Evolutionary conservation across 805 yeast species (phyloP), one percentile per base, ranked within the genome.

Genomic region (Lipomyces chichibuensis): DNA sequence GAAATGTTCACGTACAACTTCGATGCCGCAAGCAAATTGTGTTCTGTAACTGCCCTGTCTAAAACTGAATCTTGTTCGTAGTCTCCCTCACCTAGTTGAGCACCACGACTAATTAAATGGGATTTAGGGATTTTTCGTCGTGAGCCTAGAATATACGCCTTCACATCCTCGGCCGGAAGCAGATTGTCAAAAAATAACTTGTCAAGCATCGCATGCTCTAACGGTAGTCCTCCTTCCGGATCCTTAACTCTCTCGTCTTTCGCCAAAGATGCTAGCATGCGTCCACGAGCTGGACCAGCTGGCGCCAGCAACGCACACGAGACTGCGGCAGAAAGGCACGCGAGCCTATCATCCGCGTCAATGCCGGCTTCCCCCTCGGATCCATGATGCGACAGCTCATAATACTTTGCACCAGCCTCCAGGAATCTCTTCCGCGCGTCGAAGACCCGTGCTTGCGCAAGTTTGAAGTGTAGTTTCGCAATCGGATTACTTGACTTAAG

Each of bases 1-100:
- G 73, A 66, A 43, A 77, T 74, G 60, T 73, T 73, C 14, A 67
- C 63, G 69, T 75, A 77, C 32, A 77, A 65, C 46, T 71, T 69
- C 2, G 79, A 76, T 3, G 77, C 73, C 2, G 79, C 75, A 32
- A 74, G 66, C 35, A 77, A 72, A 62, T 77, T 77, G 65, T 77
- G 79, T 60, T 76, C 78, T 27, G 75, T 71, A n/a, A 77, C 73
- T 1, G 79, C 77, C 32, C 73, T 46, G 43, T 68, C 66, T 25
- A 77, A 67, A 3, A 73, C 77, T 20, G 77, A 74, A n/a, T 71
- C 66, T 29, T 27, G 64, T 13, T 23, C 66, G 58, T 62, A 65
- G 46, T 52, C 66, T n/a, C 17, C 25, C 9, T 35, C 23, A 1
- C 37, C n/a, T 35, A 46, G 43, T 39, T 20, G 55, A 25, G 63